phyloP scores from a whole-genome alignment of 495 filamentous ascomycete genomes.

The Sporormia fimetaria region DNA sequence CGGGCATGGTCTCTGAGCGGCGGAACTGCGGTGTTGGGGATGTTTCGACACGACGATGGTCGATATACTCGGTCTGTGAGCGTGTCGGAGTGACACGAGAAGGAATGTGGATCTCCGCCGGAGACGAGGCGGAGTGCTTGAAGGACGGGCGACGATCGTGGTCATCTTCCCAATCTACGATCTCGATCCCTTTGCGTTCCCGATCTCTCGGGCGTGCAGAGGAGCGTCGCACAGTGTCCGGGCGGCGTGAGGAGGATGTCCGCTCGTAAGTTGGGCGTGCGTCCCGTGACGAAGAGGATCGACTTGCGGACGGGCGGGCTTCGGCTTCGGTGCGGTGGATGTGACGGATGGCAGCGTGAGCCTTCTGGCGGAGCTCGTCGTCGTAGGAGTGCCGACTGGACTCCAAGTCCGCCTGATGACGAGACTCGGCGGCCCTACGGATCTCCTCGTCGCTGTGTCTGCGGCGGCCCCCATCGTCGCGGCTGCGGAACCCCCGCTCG shows the following conservation, averaged over 20 bases:
- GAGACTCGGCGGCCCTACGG: conserved; percentile 11
- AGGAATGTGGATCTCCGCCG: conserved; percentile 20
- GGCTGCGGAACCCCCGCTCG: no score
- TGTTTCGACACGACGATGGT: conserved; percentile 17
- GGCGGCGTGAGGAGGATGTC: conserved; percentile 4
- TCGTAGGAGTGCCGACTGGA: conserved; percentile 2
- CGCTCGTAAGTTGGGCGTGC: conserved; percentile 11
- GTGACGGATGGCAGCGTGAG: conserved; percentile 12
- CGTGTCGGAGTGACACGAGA: conserved; percentile 15
- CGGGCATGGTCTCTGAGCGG: conserved; percentile 27
- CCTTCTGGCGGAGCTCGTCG: conserved; percentile 13
- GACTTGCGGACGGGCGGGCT: conserved; percentile 14
- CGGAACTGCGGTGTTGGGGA: conserved; percentile 21
- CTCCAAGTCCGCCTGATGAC: conserved; percentile 17
- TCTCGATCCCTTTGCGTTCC: conserved; percentile 23
- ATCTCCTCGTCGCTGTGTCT: conserved; percentile 14
- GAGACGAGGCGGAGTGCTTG: conserved; percentile 22
- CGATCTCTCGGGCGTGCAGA: conserved; percentile 21
- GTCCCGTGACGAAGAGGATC: conserved; percentile 20
- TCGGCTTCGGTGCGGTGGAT: conserved; percentile 12
- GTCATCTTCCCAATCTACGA: conserved; percentile 24
- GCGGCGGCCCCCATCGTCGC: conserved; percentile 16
- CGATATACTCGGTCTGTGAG: conserved; percentile 18
- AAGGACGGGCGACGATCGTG: conserved; percentile 14
- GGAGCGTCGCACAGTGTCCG: conserved; percentile 18